Percentiles rank a stretch among this genome's conserved stretches.
These are phyloP conservation scores for Kokia cookei DNA, from an alignment of 441 rosid species.

Conservation along the genomic window DNA sequence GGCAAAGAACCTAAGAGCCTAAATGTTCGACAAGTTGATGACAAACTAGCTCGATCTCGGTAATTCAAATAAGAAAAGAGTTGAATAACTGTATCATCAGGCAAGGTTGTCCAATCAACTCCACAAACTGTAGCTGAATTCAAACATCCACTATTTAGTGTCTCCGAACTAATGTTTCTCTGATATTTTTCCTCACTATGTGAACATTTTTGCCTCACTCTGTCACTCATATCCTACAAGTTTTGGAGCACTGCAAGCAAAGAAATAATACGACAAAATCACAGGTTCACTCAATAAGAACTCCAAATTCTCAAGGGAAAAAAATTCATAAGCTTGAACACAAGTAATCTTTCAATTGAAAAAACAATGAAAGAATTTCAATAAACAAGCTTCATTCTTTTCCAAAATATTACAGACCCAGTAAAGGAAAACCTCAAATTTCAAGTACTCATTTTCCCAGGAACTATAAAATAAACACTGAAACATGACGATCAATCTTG, in stretches of 20 bases:
- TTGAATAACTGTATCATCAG: constrained; percentile 82
- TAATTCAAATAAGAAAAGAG: constrained; percentile 72
- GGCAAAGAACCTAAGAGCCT: constrained; percentile 58
- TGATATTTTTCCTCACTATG: not conserved
- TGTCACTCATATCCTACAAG: not conserved
- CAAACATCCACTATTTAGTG: not conserved
- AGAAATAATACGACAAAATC: not conserved
- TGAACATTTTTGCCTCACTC: not conserved
- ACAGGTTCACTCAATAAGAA: not conserved
- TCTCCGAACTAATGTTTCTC: not conserved
- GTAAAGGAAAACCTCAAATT: not conserved
- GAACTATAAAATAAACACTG: not conserved
- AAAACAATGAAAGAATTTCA: not conserved
- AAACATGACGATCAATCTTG: not conserved
- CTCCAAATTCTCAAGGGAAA: not conserved
- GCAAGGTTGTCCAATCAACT: constrained; percentile 77
- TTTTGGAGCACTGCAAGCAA: not conserved
- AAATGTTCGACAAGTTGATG: constrained; percentile 76
- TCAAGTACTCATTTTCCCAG: not conserved
- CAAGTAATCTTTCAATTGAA: not conserved
- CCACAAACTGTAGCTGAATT: not conserved
- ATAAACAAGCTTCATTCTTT: not conserved
- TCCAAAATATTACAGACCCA: not conserved
- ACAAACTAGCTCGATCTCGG: constrained; percentile 80
- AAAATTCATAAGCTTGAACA: not conserved